These are phyloP conservation scores for Eucalyptus melliodora DNA, from an alignment of 345 rosid species.

Conservation along the genomic window DNA sequence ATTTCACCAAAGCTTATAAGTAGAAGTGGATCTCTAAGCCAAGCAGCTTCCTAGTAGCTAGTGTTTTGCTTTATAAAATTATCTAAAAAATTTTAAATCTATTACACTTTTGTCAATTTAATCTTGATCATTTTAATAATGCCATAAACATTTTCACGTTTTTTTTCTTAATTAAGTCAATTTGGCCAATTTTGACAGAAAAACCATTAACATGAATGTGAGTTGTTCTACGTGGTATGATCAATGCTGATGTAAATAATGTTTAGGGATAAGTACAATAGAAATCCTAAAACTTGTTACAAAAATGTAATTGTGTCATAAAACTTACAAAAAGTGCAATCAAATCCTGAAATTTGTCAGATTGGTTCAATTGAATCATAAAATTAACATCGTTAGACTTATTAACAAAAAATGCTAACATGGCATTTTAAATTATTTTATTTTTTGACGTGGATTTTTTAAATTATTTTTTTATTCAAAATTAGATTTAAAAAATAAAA, in stretches of 20 bases:
- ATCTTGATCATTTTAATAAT: too few relatives aligned
- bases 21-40: neutral
- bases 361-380: too few relatives aligned
- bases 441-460: fast-evolving
- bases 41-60: neutral
- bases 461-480: too few relatives aligned
- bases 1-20: neutral
- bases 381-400: too few relatives aligned
- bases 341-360: fast-evolving
- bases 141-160: neutral
- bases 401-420: fast-evolving
- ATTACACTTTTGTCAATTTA: too few relatives aligned
- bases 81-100: fast-evolving
- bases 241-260: fast-evolving
- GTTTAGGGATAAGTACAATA: too few relatives aligned
- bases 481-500: too few relatives aligned
- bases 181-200: neutral
- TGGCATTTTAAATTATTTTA: too few relatives aligned
- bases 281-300: fast-evolving
- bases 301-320: fast-evolving
- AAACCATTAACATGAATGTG: fast-evolving
- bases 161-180: neutral
- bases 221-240: fast-evolving
- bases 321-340: too few relatives aligned
- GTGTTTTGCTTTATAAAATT: neutral